Evolutionary conservation across 306 rosid genomes (phyloP), one percentile per base, ranked within the genome.

Genomic region (Cucumis cinereus): DNA sequence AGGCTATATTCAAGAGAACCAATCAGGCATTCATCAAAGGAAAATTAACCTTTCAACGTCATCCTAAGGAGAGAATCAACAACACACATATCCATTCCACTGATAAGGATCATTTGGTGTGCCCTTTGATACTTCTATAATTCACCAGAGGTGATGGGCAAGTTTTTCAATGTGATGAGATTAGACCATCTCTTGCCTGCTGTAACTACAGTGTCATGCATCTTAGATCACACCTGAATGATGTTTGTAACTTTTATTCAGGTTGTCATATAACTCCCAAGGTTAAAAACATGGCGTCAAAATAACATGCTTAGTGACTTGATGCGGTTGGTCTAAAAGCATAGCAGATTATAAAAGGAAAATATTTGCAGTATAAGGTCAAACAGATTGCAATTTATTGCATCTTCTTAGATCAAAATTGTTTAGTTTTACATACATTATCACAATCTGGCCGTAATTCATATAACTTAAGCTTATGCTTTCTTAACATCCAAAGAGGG

Each of bases 111-210:
- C 61, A 30, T 52, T 72, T 15, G 60, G 41, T 52, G 60, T 16
- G 76, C 61, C 28, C 47, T 52, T 52, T 10, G 47, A 30, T 72
- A 9, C 76, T 72, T 50, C 76, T 72, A 70, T 28, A 72, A 33
- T 72, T 49, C 60, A 72, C 41, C 60, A 72, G 28, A 72, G 76
- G 76, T 54, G 55, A 43, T 70, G 75, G 59, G 58, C 58, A 70
- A 70, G 75, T 47, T 47, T 70, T 47, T 70, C 56, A 70, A 70
- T 47, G 40, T 70, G 54, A 45, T 43, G 58, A 36, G 45, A 58
- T 66, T 66, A 22, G 50, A 49, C 73, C 33, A 66, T 38, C 52
- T 40, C 73, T 66, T 38, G 53, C 73, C 73, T 66, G 53, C 28
- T 12, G 73, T 66, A 66, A 66, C 73, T 66, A 66, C 33, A 38